Evolutionary conservation across 1,284 basidiomycete species (phyloP).

Genomic region (Ustilago nuda): DNA sequence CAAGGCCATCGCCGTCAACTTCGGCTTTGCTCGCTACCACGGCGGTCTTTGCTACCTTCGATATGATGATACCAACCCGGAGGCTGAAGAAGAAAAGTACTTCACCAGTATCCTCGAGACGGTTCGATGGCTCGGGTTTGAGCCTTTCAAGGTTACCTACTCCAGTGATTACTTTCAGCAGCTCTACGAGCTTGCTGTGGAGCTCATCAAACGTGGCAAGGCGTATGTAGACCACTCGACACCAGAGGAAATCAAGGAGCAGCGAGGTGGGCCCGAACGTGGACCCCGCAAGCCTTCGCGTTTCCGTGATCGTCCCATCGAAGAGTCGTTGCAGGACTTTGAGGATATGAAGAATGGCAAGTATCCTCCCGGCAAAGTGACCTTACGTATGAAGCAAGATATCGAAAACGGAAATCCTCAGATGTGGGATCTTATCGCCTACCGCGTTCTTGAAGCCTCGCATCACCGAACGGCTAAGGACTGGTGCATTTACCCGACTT

Average conservation of each 20-base stretch:
- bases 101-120: constrained; percentile 97
- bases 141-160: constrained; percentile 99
- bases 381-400: constrained; percentile 97
- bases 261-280: constrained; percentile 83
- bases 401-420: constrained; percentile 88
- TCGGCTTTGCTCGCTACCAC: constrained; percentile 94
- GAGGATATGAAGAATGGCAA: constrained; percentile 91
- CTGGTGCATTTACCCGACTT: constrained; percentile 91
- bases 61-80: constrained; percentile 98
- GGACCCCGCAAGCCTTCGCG: constrained; percentile 86
- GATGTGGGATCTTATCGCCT: constrained; percentile 99
- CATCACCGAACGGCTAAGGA: constrained; percentile 93
- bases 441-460: constrained; percentile 87
- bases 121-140: constrained; percentile 95
- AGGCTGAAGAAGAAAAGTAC: constrained; percentile 94
- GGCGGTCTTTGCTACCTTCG: constrained; percentile 91
- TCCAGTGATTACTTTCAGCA: constrained; percentile 96
- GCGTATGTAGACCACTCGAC: constrained; percentile 96
- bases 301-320: constrained; percentile 84
- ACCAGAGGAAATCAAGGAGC: constrained; percentile 91
- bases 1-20: constrained; percentile 98
- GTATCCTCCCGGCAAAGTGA: constrained; percentile 89
- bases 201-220: constrained; percentile 88
- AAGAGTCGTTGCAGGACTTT: constrained; percentile 88
- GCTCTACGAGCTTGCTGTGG: constrained; percentile 88